Evolutionary conservation across 1,139 yeast species (phyloP).

Genomic region (Sugiyamaella castrensis): DNA sequence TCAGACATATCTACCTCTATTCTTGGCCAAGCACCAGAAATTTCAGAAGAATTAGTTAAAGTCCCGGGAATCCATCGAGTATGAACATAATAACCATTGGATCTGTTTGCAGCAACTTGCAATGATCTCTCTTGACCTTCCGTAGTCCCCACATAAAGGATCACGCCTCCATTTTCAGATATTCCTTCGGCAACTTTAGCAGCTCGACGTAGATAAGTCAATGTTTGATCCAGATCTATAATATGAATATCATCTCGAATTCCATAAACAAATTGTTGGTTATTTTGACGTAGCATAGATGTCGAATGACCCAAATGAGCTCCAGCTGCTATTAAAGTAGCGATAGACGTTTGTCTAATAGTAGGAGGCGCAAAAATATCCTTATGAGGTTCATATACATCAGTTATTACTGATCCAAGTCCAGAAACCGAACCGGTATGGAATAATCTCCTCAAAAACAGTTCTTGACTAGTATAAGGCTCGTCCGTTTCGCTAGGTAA

Average conservation of each 20-base stretch:
- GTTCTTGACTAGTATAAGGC: conserved; percentile 71
- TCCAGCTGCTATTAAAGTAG: conserved; percentile 83
- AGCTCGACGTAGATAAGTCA: conserved; percentile 72
- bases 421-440: conserved; percentile 50
- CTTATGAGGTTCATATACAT: conserved; percentile 67
- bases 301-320: conserved; percentile 92
- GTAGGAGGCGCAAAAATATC: conserved; percentile 60
- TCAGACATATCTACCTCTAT: conserved; percentile 69
- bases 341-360: conserved; percentile 56
- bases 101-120: conserved; percentile 74
- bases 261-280: conserved; percentile 86
- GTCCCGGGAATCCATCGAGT: conserved; percentile 95
- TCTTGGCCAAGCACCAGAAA: conserved; percentile 55
- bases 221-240: conserved; percentile 82
- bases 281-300: conserved; percentile 74
- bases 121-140: conserved; percentile 74
- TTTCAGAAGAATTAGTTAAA: conserved; percentile 77
- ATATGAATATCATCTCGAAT: conserved; percentile 84
- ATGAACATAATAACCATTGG: conserved; percentile 76
- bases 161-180: conserved; percentile 78
- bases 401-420: conserved; percentile 60
- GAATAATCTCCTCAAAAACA: conserved; percentile 65
- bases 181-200: conserved; percentile 76
- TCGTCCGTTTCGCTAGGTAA: conserved; percentile 39
- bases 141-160: conserved; percentile 81